These are phyloP conservation scores for Elaeis guineensis DNA, from an alignment of 176 grass and related monocot species.

Conservation along the genomic window DNA sequence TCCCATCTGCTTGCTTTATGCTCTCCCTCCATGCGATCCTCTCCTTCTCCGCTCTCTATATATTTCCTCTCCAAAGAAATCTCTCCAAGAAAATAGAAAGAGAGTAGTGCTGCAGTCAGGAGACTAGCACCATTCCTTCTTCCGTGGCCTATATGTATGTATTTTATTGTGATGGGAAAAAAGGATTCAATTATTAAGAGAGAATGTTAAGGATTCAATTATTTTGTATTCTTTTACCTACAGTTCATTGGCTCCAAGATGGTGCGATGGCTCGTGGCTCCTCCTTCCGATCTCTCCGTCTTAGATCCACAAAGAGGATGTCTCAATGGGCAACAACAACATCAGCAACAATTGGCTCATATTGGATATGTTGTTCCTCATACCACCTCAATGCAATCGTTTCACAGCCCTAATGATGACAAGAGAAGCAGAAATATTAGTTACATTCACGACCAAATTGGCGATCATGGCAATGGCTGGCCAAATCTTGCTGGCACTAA, in stretches of 20 bases:
- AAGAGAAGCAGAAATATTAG: not conserved
- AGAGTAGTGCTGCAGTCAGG: too few species aligned
- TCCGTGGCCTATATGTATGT: too few species aligned
- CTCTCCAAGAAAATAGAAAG: too few species aligned
- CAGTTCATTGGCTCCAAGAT: not conserved
- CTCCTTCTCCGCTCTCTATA: constrained; percentile 8
- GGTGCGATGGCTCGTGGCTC: constrained; percentile 35
- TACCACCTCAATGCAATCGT: not conserved
- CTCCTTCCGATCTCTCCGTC: constrained; percentile 27
- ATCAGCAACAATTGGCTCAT: not conserved
- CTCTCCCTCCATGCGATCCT: not conserved
- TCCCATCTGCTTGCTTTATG: constrained; percentile 2
- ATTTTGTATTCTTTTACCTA: too few species aligned
- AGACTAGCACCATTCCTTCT: too few species aligned
- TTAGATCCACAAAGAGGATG: constrained; percentile 23
- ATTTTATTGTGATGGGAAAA: too few species aligned
- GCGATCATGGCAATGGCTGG: constrained; percentile 30
- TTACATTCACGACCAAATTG: constrained; percentile 6
- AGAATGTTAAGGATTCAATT: too few species aligned
- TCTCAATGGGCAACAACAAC: constrained; percentile 26
- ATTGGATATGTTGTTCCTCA: too few species aligned
- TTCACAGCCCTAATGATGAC: constrained; percentile 1
- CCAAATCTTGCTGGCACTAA: constrained; percentile 37
- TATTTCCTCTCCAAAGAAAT: too few species aligned
- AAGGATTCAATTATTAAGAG: too few species aligned